Evolutionary conservation across 371 early-diverging fungal species (phyloP).

Genomic region (Zychaea mexicana): DNA sequence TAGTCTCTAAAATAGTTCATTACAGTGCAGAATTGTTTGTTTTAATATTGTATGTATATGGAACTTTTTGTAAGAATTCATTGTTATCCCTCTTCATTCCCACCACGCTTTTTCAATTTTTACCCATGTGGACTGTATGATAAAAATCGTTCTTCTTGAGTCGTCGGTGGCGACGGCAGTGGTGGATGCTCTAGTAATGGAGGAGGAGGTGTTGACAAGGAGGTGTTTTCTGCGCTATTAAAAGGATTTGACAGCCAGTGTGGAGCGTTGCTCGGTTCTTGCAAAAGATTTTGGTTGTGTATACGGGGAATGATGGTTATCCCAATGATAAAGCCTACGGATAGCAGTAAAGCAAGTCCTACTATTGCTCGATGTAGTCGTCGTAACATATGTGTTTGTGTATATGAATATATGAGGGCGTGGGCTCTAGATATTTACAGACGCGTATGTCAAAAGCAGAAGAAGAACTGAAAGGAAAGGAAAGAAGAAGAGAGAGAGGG

Average conservation of each 20-base stretch:
- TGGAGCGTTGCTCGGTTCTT: neutral
- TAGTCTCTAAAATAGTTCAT: conserved; percentile 8
- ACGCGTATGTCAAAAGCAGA: too few relatives aligned
- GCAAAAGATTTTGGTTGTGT: neutral
- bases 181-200: too few relatives aligned
- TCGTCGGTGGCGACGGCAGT: neutral
- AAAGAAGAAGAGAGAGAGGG: too few relatives aligned
- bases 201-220: neutral
- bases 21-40: neutral
- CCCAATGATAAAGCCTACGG: neutral
- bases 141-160: conserved; percentile 11
- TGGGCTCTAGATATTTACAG: too few relatives aligned
- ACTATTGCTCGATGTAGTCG: neutral
- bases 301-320: neutral
- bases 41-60: too few relatives aligned
- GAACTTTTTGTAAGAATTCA: neutral
- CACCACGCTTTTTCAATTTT: neutral
- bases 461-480: too few relatives aligned
- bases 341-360: neutral
- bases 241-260: neutral
- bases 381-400: too few relatives aligned
- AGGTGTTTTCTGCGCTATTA: neutral
- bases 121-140: conserved; percentile 25
- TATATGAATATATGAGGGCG: too few relatives aligned
- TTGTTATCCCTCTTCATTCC: neutral